Base-by-base conservation (phyloP, 331 rosid genomes). In the Malus hybrid region DNA sequence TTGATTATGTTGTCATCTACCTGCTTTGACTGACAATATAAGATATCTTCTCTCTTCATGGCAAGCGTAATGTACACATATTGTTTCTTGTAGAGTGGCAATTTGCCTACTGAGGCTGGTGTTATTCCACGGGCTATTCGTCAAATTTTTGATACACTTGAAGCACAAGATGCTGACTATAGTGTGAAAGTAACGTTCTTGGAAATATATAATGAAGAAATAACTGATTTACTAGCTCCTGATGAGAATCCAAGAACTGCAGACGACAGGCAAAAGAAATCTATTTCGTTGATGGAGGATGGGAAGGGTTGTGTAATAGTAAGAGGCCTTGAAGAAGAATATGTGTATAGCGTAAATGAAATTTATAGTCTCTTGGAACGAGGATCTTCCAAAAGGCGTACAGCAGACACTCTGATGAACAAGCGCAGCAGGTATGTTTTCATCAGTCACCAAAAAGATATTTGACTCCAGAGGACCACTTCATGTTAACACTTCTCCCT, bases 71-170 rank as follows among this genome's bases (percentile, higher is more conserved):
- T 39, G 55, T 42, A 48, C n/a, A 24, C 39, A 57, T 56, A 20
- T 20, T 3, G 1, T 52, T 24, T 44, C 44, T n/a, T 67, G 34
- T 69, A 93, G 98, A 84, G 88, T 74, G 97, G 96, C 73, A 94
- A 88, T 79, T 86, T 93, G 75, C 88, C 93, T 71, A 87, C 91
- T 31, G 97, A 90, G 83, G 92, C 99, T 62, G 97, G 99, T 82
- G 99, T 94, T 60, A 94, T 94, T 80, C 99, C 99, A 46, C 78
- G 99, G 71, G 96, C 97, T 44, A 95, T 94, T 70, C 94, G 91
- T 78, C 97, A 94, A 65, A 92, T 94, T 73, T 94, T 94, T 65
- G 96, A 94, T 68, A 87, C 91, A 54, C 87, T 94, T 69, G 99
- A 92, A 78, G 83, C 86, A 34, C 99, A 92, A 46, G 89, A 80